Evolutionary conservation across 768 basidiomycete species (phyloP), one percentile per base, ranked within the genome.

Genomic region (Scleroderma citrinum): DNA sequence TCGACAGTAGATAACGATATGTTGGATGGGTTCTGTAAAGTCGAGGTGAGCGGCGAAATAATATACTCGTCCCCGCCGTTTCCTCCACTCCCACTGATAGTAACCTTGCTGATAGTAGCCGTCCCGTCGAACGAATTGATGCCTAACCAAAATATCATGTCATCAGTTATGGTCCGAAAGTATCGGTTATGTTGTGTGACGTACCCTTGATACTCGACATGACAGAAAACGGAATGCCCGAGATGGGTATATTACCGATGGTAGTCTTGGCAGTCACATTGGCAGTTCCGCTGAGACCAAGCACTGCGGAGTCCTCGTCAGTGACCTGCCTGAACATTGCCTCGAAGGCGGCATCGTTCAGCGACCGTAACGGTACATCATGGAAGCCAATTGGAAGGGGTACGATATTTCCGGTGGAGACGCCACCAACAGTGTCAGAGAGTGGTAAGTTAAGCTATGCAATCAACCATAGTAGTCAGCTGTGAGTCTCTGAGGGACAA

Each of bases 331-430:
- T 74, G 47, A 87, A 81, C 65, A 87, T 70, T 14, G 68, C 63
- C 20, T 70, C 64, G 60, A 86, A 86, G 0, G 74, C 80, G 5
- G 52, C 71, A 35, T 78, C 63, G 50, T 82, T 72, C 43, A 83
- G 69, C 3, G 85, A 76, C 46, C 69, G 68, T 10, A 87, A 63
- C n/a, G 77, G 77, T 32, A 76, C 63, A 46, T 85, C 62, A 5
- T 73, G 60, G 69, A 83, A 87, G 17, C 71, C 68, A 43, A 87
- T 77, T 2, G 69, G 67, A 39, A 87, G 73, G 44, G 77, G 70
- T 3, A 74, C 85, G n/a, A 76, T 47, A 54, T 85, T 83, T 21
- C 86, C 85, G 0, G 83, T 87, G 20, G 85, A 86, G 2, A 85
- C 76, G 1, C 82, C 82, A 38, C 83, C 82, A 38, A 71, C 67